Conservation (phyloP, 2,329 filamentous ascomycete species). For the Penicillium sp. region DNA sequence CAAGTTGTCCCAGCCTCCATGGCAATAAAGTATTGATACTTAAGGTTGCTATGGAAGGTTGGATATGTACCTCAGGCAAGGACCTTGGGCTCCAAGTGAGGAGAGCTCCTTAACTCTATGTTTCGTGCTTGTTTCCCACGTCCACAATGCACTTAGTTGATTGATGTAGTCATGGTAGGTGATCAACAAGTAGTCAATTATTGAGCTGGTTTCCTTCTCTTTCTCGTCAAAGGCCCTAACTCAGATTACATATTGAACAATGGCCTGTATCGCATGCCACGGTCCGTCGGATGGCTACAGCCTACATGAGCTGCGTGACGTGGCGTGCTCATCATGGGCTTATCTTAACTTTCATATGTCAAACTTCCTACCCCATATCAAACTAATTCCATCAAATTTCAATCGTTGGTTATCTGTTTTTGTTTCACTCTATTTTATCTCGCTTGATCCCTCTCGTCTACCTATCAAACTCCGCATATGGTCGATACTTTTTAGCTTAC, state of each 20-base stretch:
- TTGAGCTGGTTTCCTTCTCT: not conserved
- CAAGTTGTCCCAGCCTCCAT: too few species aligned
- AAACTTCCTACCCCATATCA: not conserved
- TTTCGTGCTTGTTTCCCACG: too few species aligned
- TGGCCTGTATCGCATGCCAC: not conserved
- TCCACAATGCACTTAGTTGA: too few species aligned
- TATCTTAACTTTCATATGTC: not conserved
- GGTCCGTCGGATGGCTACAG: not conserved
- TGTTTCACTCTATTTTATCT: too few species aligned
- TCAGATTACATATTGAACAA: not conserved
- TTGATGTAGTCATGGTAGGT: not conserved
- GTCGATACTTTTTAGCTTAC: not conserved
- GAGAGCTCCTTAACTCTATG: too few species aligned
- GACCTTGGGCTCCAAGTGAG: too few species aligned
- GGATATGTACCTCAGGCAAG: too few species aligned
- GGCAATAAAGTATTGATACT: too few species aligned
- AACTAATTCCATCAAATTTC: not conserved
- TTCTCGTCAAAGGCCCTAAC: not conserved
- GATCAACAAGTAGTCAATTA: not conserved
- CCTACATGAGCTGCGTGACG: not conserved
- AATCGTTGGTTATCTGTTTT: not conserved
- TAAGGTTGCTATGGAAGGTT: too few species aligned
- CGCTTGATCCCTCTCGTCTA: not conserved
- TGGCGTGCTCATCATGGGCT: not conserved
- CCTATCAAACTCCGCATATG: not conserved